A percentile compares a stretch with the other conserved stretches of the same genome.
Evolutionary conservation across 805 yeast genomes (phyloP).

Genomic region (Lipomyces orientalis): DNA sequence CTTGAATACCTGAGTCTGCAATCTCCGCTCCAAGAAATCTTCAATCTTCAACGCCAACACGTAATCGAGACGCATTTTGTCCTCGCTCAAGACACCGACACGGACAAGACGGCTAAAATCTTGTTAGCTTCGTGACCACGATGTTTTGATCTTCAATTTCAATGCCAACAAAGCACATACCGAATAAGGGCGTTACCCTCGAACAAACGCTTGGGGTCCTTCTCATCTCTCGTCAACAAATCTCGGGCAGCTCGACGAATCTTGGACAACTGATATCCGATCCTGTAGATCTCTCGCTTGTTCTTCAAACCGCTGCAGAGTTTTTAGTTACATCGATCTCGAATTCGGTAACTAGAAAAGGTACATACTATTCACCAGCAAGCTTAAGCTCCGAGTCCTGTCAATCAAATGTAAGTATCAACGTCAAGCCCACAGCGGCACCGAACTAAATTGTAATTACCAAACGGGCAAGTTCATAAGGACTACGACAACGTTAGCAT

Average conservation of each 20-base stretch:
- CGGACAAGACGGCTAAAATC: conserved; percentile 81
- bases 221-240: conserved; percentile 98
- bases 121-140: neutral
- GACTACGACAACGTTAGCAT: conserved; percentile 47
- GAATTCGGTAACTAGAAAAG: neutral
- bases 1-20: conserved; percentile 99
- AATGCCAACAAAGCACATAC: conserved; percentile 19
- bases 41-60: conserved; percentile 97
- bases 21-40: conserved; percentile 99
- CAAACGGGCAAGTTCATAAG: conserved; percentile 99
- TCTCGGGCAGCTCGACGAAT: conserved; percentile 99
- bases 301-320: conserved; percentile 85
- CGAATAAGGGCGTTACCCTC: conserved; percentile 99
- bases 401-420: conserved; percentile 4
- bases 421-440: neutral
- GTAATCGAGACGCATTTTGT: conserved; percentile 99
- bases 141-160: neutral
- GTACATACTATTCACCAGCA: conserved; percentile 84
- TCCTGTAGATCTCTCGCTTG: conserved; percentile 99
- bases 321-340: conserved; percentile 8
- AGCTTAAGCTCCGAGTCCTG: conserved; percentile 95
- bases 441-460: conserved; percentile 16
- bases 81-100: conserved; percentile 98
- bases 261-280: conserved; percentile 98
- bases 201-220: conserved; percentile 99